Percentiles rank a stretch among this genome's conserved stretches.
These are phyloP conservation scores for Rickenella mellea DNA, from an alignment of 768 basidiomycete genomes.

Conservation along the genomic window DNA sequence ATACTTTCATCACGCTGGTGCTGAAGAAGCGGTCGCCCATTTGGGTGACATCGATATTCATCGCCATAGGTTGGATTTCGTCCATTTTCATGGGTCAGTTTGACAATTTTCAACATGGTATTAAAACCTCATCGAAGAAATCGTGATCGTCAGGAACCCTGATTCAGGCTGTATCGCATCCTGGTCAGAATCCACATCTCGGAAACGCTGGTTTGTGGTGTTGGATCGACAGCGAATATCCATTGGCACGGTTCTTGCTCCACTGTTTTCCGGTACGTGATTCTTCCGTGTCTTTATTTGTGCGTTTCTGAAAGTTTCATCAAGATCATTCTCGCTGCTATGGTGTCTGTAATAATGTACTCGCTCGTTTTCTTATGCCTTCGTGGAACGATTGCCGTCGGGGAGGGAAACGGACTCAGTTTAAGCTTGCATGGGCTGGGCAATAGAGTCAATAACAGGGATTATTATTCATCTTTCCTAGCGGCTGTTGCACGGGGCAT, in stretches of 20 bases:
- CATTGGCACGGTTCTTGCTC: not conserved
- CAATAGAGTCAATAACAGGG: slow-evolving; percentile 25
- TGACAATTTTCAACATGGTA: not conserved
- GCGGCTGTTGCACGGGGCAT: slow-evolving; percentile 54
- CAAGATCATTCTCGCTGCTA: slow-evolving; percentile 50
- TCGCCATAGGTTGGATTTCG: slow-evolving; percentile 44
- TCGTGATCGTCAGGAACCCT: slow-evolving; percentile 8
- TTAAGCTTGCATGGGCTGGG: slow-evolving; percentile 33
- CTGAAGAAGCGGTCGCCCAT: slow-evolving; percentile 42
- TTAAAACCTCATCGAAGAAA: not conserved
- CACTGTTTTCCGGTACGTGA: slow-evolving; percentile 4
- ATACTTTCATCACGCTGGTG: slow-evolving; percentile 60
- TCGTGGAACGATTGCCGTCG: slow-evolving; percentile 43
- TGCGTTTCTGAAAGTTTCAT: slow-evolving; percentile 2
- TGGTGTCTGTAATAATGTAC: slow-evolving; percentile 48
- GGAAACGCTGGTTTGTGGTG: slow-evolving; percentile 40
- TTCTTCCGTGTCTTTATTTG: not conserved
- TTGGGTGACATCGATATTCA: slow-evolving; percentile 33
- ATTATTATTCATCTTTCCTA: slow-evolving; percentile 56
- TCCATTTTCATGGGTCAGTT: slow-evolving; percentile 40
- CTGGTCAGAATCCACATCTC: slow-evolving; percentile 29
- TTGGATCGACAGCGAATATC: slow-evolving; percentile 4
- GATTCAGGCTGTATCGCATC: slow-evolving; percentile 25
- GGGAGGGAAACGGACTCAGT: slow-evolving; percentile 40
- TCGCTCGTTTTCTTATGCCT: slow-evolving; percentile 53